phyloP scores from a whole-genome alignment of 305 asterid genomes.

The Fraxinus greggii region DNA sequence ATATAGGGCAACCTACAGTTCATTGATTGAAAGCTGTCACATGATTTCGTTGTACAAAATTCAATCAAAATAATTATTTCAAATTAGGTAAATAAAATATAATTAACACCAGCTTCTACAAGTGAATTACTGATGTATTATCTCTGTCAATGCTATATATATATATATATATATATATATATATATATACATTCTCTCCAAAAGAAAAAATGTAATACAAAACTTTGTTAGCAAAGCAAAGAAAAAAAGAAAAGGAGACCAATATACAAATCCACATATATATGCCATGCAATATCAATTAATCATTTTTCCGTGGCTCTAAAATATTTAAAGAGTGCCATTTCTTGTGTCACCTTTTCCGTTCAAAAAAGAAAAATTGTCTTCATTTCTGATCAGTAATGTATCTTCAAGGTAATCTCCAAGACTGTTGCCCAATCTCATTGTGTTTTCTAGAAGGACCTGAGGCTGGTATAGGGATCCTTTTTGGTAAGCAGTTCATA shows the following conservation, averaged over 20 bases:
- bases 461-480: not conserved
- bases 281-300: no score
- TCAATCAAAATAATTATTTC: not conserved
- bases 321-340: not conserved
- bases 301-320: not conserved
- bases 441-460: not conserved
- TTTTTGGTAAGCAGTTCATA: not conserved
- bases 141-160: not conserved
- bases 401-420: slow-evolving; percentile 3
- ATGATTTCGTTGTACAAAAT: not conserved
- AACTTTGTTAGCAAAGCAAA: not conserved
- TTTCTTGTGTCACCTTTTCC: not conserved
- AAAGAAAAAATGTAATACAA: not conserved
- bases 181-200: no score
- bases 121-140: not conserved
- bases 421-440: not conserved
- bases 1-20: not conserved
- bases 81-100: not conserved
- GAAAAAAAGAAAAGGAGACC: not conserved
- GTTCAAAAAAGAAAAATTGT: not conserved
- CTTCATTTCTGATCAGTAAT: not conserved
- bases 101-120: no score
- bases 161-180: no score
- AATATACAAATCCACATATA: not conserved
- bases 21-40: not conserved